phyloP scores from a whole-genome alignment of 1,284 basidiomycete species.

The Pseudozyma pruni region DNA sequence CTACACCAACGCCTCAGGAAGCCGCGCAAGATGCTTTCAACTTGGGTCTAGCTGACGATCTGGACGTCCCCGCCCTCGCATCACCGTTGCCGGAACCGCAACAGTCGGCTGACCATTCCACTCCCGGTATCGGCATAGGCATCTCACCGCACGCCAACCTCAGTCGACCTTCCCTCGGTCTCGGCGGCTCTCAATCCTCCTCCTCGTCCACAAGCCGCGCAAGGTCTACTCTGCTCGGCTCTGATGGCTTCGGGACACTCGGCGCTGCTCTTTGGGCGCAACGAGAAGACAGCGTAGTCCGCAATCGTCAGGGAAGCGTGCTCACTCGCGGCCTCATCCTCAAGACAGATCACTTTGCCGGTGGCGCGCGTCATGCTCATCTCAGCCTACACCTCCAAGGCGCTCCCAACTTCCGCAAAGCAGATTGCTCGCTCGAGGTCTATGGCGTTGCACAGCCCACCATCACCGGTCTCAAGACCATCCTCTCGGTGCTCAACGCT shows the following conservation, averaged over 20 bases:
- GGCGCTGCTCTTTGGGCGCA: conserved; percentile 48
- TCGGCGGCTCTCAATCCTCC: conserved; percentile 1
- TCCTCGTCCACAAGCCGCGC: conserved; percentile 9
- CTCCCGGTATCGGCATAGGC: not conserved
- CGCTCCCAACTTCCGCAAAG: conserved; percentile 91
- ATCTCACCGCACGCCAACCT: conserved; percentile 7
- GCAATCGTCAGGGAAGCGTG: conserved; percentile 86
- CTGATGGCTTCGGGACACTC: conserved; percentile 37
- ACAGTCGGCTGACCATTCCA: conserved; percentile 2
- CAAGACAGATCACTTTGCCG: conserved; percentile 75
- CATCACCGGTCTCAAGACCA: conserved; percentile 88
- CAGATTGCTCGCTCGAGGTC: conserved; percentile 70
- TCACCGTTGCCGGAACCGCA: conserved; percentile 40
- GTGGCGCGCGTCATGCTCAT: conserved; percentile 46
- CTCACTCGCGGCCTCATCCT: conserved; percentile 88
- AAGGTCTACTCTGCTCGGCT: conserved; percentile 35
- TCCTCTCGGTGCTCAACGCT: conserved; percentile 82
- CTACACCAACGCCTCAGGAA: conserved; percentile 9
- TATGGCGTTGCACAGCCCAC: conserved; percentile 83
- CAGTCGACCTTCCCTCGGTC: not conserved
- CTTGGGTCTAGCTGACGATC: conserved; percentile 6
- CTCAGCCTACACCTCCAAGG: conserved; percentile 88
- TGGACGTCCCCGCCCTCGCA: conserved; percentile 30
- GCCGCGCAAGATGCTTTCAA: conserved; percentile 1
- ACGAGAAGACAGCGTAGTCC: conserved; percentile 74